phyloP scores from a whole-genome alignment of 768 basidiomycete species.

The Plicaturopsis crispa region DNA sequence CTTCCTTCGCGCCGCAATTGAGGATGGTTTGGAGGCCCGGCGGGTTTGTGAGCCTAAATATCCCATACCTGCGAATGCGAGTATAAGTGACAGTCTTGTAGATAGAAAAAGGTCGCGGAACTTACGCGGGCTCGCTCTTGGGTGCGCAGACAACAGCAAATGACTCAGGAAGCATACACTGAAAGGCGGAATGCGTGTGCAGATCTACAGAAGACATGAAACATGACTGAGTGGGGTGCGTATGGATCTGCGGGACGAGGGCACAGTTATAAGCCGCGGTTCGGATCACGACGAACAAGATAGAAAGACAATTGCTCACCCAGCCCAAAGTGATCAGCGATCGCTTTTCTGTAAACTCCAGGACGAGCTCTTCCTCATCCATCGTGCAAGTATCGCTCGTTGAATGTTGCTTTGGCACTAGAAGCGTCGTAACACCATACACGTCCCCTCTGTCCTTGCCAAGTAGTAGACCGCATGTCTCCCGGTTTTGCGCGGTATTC shows the following conservation, averaged over 20 bases:
- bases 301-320: slow-evolving; percentile 40
- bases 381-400: slow-evolving; percentile 91
- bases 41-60: slow-evolving; percentile 86
- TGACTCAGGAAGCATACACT: slow-evolving; percentile 84
- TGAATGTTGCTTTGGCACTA: slow-evolving; percentile 85
- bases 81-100: neutral
- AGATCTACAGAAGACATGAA: slow-evolving; percentile 95
- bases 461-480: slow-evolving; percentile 82
- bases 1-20: slow-evolving; percentile 58
- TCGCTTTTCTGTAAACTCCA: slow-evolving; percentile 78
- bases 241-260: slow-evolving; percentile 62
- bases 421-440: slow-evolving; percentile 69
- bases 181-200: slow-evolving; percentile 87
- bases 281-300: neutral
- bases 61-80: slow-evolving; percentile 54
- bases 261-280: neutral
- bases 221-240: slow-evolving; percentile 86
- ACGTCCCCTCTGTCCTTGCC: slow-evolving; percentile 57
- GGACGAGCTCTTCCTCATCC: slow-evolving; percentile 82
- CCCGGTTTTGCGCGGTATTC: slow-evolving; percentile 72
- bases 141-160: slow-evolving; percentile 93
- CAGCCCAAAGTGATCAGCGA: slow-evolving; percentile 85
- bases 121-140: slow-evolving; percentile 60
- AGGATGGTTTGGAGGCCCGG: slow-evolving; percentile 71
- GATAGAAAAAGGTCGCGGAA: too few species aligned